Conservation (phyloP, 495 filamentous ascomycete genomes). For the Hypoxylon crocopeplum region DNA sequence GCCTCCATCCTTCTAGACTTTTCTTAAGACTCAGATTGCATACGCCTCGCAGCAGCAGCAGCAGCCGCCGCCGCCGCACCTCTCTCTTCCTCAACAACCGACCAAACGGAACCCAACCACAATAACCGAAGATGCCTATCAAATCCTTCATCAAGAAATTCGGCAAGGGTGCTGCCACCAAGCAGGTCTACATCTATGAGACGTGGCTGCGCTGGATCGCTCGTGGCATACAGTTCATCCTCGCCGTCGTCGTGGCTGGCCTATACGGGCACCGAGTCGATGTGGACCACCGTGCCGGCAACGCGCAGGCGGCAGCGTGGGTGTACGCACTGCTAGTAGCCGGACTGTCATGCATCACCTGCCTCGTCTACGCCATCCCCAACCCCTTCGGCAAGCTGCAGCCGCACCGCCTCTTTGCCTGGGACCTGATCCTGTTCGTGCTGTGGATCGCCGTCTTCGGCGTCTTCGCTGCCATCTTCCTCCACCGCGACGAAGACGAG, state of each 20-base stretch:
- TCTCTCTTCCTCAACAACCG: not conserved
- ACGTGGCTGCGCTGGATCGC: conserved; percentile 41
- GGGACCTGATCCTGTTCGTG: conserved; percentile 48
- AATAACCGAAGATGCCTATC: conserved; percentile 29
- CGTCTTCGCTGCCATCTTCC: conserved; percentile 72
- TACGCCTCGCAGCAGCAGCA: too few relatives aligned
- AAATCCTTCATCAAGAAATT: conserved; percentile 33
- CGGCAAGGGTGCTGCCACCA: conserved; percentile 42
- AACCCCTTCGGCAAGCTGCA: conserved; percentile 36
- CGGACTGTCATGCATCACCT: conserved; percentile 41
- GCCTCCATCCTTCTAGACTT: not conserved
- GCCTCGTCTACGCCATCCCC: conserved; percentile 40
- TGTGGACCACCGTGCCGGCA: conserved; percentile 27
- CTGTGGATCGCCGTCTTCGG: conserved; percentile 74
- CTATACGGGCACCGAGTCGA: conserved; percentile 45
- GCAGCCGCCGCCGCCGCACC: too few relatives aligned
- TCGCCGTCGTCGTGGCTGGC: conserved; percentile 42
- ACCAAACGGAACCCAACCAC: not conserved
- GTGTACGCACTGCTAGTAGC: conserved; percentile 42
- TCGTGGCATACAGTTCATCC: conserved; percentile 43
- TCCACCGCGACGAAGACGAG: conserved; percentile 59
- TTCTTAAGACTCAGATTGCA: too few relatives aligned
- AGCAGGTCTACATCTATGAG: conserved; percentile 43
- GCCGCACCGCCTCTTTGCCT: conserved; percentile 40
- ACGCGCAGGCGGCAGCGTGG: conserved; percentile 40